Percentiles rank a stretch among this genome's conserved stretches.
phyloP scores from a whole-genome alignment of 495 filamentous ascomycete genomes.

The Thozetella sp. region DNA sequence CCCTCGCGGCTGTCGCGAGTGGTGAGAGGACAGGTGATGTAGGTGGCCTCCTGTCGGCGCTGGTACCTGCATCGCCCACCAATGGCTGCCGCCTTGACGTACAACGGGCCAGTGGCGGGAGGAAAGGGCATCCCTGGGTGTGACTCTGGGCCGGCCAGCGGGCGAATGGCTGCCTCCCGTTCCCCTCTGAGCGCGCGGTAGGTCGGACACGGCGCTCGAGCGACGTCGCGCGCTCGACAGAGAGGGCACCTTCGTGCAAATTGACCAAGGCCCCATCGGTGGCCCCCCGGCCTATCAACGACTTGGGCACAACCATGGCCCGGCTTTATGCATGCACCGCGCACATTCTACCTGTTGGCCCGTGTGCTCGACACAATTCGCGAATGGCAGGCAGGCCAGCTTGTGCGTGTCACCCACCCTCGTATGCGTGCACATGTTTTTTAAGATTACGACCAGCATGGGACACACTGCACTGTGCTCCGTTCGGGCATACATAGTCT shows the following conservation, averaged over 20 bases:
- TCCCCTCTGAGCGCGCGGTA: constrained; percentile 6
- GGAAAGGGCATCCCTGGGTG: constrained; percentile 12
- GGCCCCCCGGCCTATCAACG: constrained; percentile 25
- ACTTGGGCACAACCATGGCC: constrained; percentile 11
- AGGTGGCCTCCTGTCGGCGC: constrained; percentile 25
- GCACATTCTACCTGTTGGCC: constrained; percentile 18
- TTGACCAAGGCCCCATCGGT: constrained; percentile 24
- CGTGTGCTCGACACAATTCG: constrained; percentile 9
- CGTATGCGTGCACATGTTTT: constrained; percentile 13
- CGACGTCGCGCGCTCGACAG: constrained; percentile 11
- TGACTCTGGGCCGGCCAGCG: constrained; percentile 17
- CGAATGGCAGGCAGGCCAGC: not conserved
- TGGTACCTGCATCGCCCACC: constrained; percentile 25
- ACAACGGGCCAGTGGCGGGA: constrained; percentile 18
- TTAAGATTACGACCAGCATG: constrained; percentile 14
- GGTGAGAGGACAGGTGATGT: constrained; percentile 12
- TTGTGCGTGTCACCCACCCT: constrained; percentile 13
- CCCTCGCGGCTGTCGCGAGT: not conserved
- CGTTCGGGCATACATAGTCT: constrained; percentile 1
- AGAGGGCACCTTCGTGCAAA: constrained; percentile 20
- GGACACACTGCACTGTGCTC: not conserved
- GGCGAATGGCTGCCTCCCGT: constrained; percentile 32
- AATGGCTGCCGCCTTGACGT: constrained; percentile 13
- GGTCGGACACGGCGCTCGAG: constrained; percentile 20
- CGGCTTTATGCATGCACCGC: constrained; percentile 28